Evolutionary conservation across 177 flowering plant species (phyloP).

Genomic region (Vitis hybrid): DNA sequence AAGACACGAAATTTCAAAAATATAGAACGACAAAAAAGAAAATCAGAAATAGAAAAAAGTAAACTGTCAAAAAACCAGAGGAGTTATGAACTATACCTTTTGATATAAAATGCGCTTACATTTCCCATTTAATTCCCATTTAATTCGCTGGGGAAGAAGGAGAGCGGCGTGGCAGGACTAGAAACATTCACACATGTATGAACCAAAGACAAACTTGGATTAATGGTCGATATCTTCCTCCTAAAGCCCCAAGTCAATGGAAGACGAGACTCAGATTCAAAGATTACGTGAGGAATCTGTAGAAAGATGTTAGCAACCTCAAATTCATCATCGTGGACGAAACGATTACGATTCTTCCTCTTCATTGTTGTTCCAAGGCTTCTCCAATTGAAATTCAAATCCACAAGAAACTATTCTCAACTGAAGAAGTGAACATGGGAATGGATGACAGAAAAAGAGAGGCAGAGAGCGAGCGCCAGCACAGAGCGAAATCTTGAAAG

Average conservation of each 20-base stretch:
- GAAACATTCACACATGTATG: constrained; percentile 14
- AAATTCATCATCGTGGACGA: constrained; percentile 1
- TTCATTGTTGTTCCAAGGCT: too few species aligned
- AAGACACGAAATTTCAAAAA: not conserved
- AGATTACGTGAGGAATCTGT: constrained; percentile 17
- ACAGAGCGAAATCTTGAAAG: too few species aligned
- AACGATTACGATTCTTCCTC: too few species aligned
- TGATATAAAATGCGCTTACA: constrained; percentile 15
- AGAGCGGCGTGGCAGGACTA: constrained; percentile 48
- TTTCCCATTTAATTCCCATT: constrained; percentile 39
- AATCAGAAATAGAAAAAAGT: not conserved
- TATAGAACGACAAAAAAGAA: not conserved
- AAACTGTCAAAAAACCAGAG: not conserved
- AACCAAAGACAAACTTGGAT: not conserved
- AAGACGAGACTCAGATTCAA: constrained; percentile 6
- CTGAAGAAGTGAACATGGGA: too few species aligned
- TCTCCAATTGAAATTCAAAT: too few species aligned
- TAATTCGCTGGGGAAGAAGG: constrained; percentile 40
- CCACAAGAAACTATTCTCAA: too few species aligned
- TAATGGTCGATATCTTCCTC: constrained; percentile 29
- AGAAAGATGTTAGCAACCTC: constrained; percentile 8
- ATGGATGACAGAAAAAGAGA: too few species aligned
- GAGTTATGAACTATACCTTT: constrained; percentile 20
- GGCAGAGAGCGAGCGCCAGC: too few species aligned
- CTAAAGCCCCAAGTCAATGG: constrained; percentile 31